Percentiles rank a stretch among this genome's conserved stretches.
Conservation (phyloP, 1,284 basidiomycete genomes). For the Apiotrichum gamsii region DNA sequence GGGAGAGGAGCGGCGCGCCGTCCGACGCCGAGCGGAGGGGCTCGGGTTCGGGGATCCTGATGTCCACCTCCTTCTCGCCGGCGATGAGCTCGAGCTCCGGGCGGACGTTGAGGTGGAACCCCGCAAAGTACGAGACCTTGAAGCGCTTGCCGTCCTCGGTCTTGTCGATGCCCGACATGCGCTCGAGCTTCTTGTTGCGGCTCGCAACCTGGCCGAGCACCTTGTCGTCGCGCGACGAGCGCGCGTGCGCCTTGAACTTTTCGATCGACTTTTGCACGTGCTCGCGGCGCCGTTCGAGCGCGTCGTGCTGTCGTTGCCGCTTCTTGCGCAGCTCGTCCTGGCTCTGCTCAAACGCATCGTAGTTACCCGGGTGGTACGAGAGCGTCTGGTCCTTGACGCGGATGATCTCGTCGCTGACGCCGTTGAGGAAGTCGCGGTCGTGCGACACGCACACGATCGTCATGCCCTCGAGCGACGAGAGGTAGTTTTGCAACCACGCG, state of each 20-base stretch:
- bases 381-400: conserved; percentile 57
- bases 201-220: conserved; percentile 48
- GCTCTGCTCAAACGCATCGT: conserved; percentile 17
- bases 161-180: conserved; percentile 56
- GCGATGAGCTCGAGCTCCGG: conserved; percentile 54
- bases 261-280: conserved; percentile 36
- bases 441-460: conserved; percentile 61
- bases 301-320: conserved; percentile 54
- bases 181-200: conserved; percentile 59
- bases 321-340: conserved; percentile 44
- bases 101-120: conserved; percentile 52
- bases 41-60: conserved; percentile 51
- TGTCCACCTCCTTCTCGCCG: conserved; percentile 51
- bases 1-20: conserved; percentile 55
- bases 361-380: conserved; percentile 45
- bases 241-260: conserved; percentile 15
- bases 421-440: conserved; percentile 64
- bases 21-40: conserved; percentile 51
- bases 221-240: conserved; percentile 11
- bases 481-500: conserved; percentile 54
- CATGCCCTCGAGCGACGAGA: conserved; percentile 47
- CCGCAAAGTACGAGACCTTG: conserved; percentile 57
- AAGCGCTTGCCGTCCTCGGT: conserved; percentile 53
- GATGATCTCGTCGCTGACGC: conserved; percentile 62
- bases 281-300: conserved; percentile 55